Evolutionary conservation across 352 stramenopile genomes (phyloP), one percentile per base, ranked within the genome.

Genomic region (Pythium vanterpoolii): DNA sequence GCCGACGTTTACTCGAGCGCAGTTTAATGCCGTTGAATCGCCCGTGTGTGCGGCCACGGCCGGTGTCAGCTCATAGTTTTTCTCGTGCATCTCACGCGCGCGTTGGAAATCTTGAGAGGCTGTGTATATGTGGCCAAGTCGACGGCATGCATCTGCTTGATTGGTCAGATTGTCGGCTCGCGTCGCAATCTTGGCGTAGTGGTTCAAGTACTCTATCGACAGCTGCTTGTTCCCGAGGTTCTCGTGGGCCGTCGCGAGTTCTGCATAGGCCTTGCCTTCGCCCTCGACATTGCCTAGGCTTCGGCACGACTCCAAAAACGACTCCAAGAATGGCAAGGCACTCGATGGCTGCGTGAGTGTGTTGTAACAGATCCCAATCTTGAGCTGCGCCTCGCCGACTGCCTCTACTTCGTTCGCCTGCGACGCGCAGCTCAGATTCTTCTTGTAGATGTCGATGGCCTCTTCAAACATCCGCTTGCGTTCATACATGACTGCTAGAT

Each of bases 201-300:
- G 74, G 52, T 96, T 90, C 33, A 98, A 71, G 54, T 93, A 96
- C 31, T 96, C 86, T 56, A 96, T 89, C 10, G 77, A 86, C 6
- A 90, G 57, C 51, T 91, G 77, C 59, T 91, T 86, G 60, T 93
- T 87, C 16, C 67, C 78, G 9, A 92, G 68, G 38, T 79, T 78
- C 55, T 95, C 88, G 64, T 97, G 90, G 1, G 90, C 90, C 0
- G 80, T 91, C 4, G 90, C 93, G 21, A 98, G 81, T 31, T 90
- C 86, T 0, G 90, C 87, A 45, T 84, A 97, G 13, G 87, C 89
- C 23, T 79, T 82, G 30, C 91, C 89, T 67, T 96, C 83, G 9
- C 81, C 84, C 46, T 96, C 79, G 26, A 77, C 34, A 45, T 92
- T 73, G 11, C 73, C 72, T 30, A 58, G 64, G 47, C 83, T 83